phyloP scores from a whole-genome alignment of 441 rosid genomes.

The Mallotus repandus region DNA sequence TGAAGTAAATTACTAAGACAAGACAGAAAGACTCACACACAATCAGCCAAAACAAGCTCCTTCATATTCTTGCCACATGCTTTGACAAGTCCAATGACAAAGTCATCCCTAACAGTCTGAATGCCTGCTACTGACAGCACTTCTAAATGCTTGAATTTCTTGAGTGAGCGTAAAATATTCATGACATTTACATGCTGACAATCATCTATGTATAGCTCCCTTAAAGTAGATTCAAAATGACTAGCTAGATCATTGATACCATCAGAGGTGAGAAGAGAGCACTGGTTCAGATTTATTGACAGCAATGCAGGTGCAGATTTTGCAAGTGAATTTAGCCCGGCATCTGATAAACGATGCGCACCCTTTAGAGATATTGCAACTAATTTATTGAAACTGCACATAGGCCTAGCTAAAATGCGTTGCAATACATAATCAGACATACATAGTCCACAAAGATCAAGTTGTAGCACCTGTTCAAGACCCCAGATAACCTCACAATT shows the following conservation, averaged over 20 bases:
- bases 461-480: constrained; percentile 40
- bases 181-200: constrained; percentile 37
- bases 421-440: constrained; percentile 31
- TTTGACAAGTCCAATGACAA: constrained; percentile 23
- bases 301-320: constrained; percentile 40
- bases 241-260: constrained; percentile 34
- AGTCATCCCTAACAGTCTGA: constrained; percentile 31
- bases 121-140: constrained; percentile 43
- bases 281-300: constrained; percentile 42
- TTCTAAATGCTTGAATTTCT: constrained; percentile 30
- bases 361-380: constrained; percentile 41
- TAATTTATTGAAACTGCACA: constrained; percentile 31
- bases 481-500: neutral
- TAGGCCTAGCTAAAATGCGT: constrained; percentile 28
- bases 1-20: constrained; percentile 2
- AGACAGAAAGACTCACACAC: constrained; percentile 36
- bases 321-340: constrained; percentile 28
- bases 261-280: constrained; percentile 36
- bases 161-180: constrained; percentile 31
- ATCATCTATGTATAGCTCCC: constrained; percentile 45
- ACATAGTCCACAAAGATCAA: constrained; percentile 42
- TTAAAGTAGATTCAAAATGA: constrained; percentile 34
- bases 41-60: constrained; percentile 44
- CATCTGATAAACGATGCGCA: constrained; percentile 42
- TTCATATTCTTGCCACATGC: constrained; percentile 35